Base-by-base conservation (phyloP, 1,139 yeast species). In the Ashbya aceris region DNA sequence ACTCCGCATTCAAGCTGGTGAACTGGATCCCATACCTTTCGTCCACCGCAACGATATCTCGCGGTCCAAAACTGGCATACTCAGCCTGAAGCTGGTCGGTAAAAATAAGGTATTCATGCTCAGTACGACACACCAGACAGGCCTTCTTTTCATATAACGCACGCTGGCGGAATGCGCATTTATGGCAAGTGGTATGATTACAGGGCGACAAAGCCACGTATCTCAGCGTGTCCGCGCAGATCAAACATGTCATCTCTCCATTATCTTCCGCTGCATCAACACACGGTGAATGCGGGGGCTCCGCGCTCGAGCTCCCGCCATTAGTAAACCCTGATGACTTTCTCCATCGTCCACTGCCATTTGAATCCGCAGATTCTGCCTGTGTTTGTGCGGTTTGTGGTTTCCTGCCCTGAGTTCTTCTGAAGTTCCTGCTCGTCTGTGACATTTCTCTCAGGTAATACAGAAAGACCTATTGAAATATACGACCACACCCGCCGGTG, bases 111-210 rank as follows among this genome's bases (percentile, higher is more conserved):
- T 61, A 58, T 3, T 72, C 76, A 46, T 76, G 76, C 40, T 80
- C 85, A 2, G 87, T 76, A 57, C 93, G 73, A 64, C 99, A 91
- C 39, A 86, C 79, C 42, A 91, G 71, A 67, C 99, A 91, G 13
- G 73, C 68, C 30, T 70, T 73, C 64, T 83, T 86, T 32, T 74
- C 73, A 64, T 83, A 87, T 27, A 89, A 66, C 0, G 87, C 91
- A 36, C 96, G 70, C 55, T 87, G 86, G 51, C 96, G 72, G 53
- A 89, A 75, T 0, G 87, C 71, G 67, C 99, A 91, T 42, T 64
- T 66, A 58, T 86, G 87, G 61, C 99, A 91, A 0, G 89, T 79
- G 20, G 71, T 72, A 59, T 91, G 97, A 53, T 80, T 80, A 64
- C 99, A 91, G 1, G 89, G 84, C 2, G 91, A 76, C 11, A 83